These are phyloP conservation scores for Fusarium udum DNA, from an alignment of 2,329 filamentous ascomycete species.

Conservation along the genomic window DNA sequence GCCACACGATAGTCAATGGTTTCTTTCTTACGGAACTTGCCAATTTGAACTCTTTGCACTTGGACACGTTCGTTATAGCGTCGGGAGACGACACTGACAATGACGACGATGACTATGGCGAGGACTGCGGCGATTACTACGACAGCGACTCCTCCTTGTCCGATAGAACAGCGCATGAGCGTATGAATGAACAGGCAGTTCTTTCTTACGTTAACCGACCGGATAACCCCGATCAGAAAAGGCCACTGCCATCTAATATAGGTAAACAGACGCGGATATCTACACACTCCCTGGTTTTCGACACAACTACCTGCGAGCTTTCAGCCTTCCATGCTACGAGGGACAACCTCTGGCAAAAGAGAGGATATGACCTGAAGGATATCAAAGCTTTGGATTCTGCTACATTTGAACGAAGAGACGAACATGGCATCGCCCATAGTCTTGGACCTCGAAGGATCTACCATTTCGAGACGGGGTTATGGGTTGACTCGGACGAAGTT, in stretches of 20 bases:
- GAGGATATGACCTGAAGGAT: neutral
- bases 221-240: rapidly evolving
- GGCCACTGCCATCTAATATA: neutral
- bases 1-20: neutral
- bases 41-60: neutral
- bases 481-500: neutral
- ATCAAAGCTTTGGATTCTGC: neutral
- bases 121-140: neutral
- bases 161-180: neutral
- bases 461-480: neutral
- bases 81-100: neutral
- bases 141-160: neutral
- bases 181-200: neutral
- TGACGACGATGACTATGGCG: neutral
- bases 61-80: constrained; percentile 6
- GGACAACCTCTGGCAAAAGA: neutral
- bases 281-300: neutral
- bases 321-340: neutral
- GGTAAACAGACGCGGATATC: neutral
- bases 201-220: neutral
- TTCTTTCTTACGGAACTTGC: neutral
- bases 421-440: neutral
- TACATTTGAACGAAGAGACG: neutral
- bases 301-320: neutral
- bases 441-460: neutral